A percentile compares a stretch with the other conserved stretches of the same genome.
These are phyloP conservation scores for Debaryomyces coudertii DNA, from an alignment of 1,139 yeast species.

Conservation along the genomic window DNA sequence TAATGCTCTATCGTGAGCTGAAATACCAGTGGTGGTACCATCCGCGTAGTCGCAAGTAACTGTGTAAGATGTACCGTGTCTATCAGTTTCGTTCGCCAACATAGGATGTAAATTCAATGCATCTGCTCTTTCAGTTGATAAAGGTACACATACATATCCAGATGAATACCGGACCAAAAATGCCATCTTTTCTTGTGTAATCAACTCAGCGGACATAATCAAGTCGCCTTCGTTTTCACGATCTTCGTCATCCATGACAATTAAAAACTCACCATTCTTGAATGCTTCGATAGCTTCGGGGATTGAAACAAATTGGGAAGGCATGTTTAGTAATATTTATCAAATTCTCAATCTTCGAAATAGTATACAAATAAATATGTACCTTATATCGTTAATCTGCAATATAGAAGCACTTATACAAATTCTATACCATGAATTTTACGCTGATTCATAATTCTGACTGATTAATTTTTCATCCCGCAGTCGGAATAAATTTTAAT, in stretches of 20 bases:
- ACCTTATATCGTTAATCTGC: neutral
- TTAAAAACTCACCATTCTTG: slow-evolving; percentile 83
- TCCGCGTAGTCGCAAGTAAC: slow-evolving; percentile 81
- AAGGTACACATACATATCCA: slow-evolving; percentile 93
- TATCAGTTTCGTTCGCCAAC: slow-evolving; percentile 67
- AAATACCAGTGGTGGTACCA: slow-evolving; percentile 97
- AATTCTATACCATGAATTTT: neutral
- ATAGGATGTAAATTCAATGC: slow-evolving; percentile 77
- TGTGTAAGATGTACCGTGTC: slow-evolving; percentile 97
- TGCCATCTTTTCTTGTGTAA: slow-evolving; percentile 89
- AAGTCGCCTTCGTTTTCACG: slow-evolving; percentile 98
- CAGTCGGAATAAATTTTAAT: slow-evolving; percentile 8
- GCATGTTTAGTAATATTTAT: neutral
- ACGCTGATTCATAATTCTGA: slow-evolving; percentile 1
- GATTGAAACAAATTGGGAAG: slow-evolving; percentile 51
- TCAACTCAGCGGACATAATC: slow-evolving; percentile 83
- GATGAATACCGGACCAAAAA: slow-evolving; percentile 86
- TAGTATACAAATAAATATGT: neutral
- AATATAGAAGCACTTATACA: slow-evolving; percentile 1
- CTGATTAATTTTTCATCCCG: slow-evolving; percentile 2
- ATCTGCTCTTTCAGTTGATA: slow-evolving; percentile 79
- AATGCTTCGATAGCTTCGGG: slow-evolving; percentile 80
- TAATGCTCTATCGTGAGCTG: slow-evolving; percentile 90
- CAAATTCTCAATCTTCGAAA: neutral
- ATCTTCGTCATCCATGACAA: slow-evolving; percentile 94